These are phyloP conservation scores for Prinsepia uniflora DNA, from an alignment of 306 rosid genomes.

Conservation along the genomic window DNA sequence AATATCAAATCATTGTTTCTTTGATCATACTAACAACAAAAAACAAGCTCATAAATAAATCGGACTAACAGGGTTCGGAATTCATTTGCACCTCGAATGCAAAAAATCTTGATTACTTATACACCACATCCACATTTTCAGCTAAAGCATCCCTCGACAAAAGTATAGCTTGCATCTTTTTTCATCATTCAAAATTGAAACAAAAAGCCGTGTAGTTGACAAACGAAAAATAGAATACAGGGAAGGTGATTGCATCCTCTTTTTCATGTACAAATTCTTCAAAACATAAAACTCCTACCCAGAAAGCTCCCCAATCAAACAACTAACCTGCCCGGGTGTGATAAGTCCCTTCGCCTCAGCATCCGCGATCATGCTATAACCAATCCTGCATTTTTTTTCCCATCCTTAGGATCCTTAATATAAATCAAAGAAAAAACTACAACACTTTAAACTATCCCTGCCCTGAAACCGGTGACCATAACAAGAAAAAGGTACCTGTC, in stretches of 20 bases:
- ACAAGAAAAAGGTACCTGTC: conserved; percentile 43
- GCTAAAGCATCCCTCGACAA: background rate
- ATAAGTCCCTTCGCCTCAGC: conserved; percentile 70
- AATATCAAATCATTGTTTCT: background rate
- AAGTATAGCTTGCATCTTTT: background rate
- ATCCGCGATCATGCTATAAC: conserved; percentile 78
- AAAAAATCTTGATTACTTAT: background rate
- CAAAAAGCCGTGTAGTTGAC: background rate
- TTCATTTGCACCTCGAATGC: background rate
- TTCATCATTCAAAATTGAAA: conserved; percentile 10
- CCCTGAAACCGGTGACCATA: background rate
- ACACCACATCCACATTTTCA: background rate
- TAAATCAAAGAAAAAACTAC: conserved; percentile 1
- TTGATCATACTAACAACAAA: background rate
- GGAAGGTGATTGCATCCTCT: background rate
- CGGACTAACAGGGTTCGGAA: background rate
- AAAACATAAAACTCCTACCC: background rate
- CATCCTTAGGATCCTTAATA: conserved; percentile 9
- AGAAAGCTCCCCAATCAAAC: conserved; percentile 12
- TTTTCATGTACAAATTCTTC: conserved; percentile 3
- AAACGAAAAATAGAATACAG: background rate
- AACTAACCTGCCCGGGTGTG: conserved; percentile 65
- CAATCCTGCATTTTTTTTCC: conserved; percentile 45
- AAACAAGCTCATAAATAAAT: background rate
- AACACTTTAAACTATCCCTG: background rate